Evolutionary conservation across 2,329 filamentous ascomycete species (phyloP).

Genomic region (Aspergillus glaucus): DNA sequence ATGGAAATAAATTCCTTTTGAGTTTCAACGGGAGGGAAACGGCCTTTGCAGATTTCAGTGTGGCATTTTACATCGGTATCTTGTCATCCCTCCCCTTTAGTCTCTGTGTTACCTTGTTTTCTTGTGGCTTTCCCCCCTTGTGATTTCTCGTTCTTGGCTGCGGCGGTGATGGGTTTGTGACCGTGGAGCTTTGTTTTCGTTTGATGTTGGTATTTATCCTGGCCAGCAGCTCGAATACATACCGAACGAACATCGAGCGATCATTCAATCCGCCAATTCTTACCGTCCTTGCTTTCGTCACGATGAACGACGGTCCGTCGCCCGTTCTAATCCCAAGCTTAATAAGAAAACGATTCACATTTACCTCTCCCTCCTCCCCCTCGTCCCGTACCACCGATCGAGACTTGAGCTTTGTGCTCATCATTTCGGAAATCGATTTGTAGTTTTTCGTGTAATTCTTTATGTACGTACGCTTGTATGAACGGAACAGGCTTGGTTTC

Average conservation of each 20-base stretch:
- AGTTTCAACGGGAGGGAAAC: background rate
- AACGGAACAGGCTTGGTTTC: background rate
- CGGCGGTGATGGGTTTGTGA: slow-evolving; percentile 4
- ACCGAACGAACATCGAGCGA: slow-evolving; percentile 22
- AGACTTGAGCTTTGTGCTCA: slow-evolving; percentile 4
- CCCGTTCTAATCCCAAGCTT: slow-evolving; percentile 17
- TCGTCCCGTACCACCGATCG: slow-evolving; percentile 12
- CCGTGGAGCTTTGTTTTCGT: slow-evolving; percentile 4
- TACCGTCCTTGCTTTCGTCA: slow-evolving; percentile 17
- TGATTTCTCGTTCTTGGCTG: background rate
- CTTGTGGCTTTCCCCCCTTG: slow-evolving; percentile 1
- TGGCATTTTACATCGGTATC: slow-evolving; percentile 3
- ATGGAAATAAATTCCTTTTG: background rate
- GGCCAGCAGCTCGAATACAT: slow-evolving; percentile 22
- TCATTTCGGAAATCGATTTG: slow-evolving; percentile 3
- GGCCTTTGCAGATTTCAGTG: background rate
- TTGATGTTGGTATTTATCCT: slow-evolving; percentile 22
- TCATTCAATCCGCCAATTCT: slow-evolving; percentile 15
- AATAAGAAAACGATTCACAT: slow-evolving; percentile 18
- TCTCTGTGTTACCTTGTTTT: background rate
- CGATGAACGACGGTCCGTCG: slow-evolving; percentile 18
- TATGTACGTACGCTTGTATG: background rate
- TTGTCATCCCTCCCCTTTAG: slow-evolving; percentile 1
- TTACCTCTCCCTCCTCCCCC: slow-evolving; percentile 2
- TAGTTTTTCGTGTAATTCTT: slow-evolving; percentile 2